A percentile compares a stretch with the other conserved stretches of the same genome.
Evolutionary conservation across 1,284 basidiomycete species (phyloP).

Genomic region (Papiliotrema fonsecae): DNA sequence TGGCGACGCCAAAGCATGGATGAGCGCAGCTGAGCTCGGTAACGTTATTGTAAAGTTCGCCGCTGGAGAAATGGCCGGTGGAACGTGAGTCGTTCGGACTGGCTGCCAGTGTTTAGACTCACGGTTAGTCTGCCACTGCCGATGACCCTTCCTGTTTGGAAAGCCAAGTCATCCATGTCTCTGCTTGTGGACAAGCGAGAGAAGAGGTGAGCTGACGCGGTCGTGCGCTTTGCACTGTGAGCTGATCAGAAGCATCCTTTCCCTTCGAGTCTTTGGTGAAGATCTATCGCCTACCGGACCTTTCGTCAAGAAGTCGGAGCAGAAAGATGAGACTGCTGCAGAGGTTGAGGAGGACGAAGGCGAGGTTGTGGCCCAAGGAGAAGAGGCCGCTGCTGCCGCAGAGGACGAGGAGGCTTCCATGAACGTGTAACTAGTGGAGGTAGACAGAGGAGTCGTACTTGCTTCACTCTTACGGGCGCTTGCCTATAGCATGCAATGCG

Average conservation of each 20-base stretch:
- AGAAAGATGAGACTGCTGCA: constrained; percentile 2
- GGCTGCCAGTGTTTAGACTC: background rate
- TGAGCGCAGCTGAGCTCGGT: constrained; percentile 50
- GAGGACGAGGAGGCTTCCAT: background rate
- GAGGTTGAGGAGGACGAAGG: constrained; percentile 10
- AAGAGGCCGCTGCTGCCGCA: background rate
- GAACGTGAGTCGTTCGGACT: constrained; percentile 51
- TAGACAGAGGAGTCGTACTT: too few relatives aligned
- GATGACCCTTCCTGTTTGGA: constrained; percentile 82
- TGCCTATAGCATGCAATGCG: too few relatives aligned
- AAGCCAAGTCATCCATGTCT: constrained; percentile 73
- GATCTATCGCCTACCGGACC: constrained; percentile 40
- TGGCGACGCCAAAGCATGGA: constrained; percentile 53
- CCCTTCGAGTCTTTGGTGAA: constrained; percentile 40
- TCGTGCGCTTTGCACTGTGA: background rate
- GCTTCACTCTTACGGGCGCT: too few relatives aligned
- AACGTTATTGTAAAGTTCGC: constrained; percentile 68
- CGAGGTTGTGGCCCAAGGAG: constrained; percentile 1
- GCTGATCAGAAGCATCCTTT: constrained; percentile 29
- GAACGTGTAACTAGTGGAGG: too few relatives aligned
- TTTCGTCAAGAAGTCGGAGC: constrained; percentile 13
- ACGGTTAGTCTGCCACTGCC: constrained; percentile 62
- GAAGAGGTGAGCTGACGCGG: constrained; percentile 61
- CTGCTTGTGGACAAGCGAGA: constrained; percentile 93
- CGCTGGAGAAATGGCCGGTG: constrained; percentile 55